phyloP scores from a whole-genome alignment of 306 rosid genomes.

The Psophocarpus tetragonolobus region DNA sequence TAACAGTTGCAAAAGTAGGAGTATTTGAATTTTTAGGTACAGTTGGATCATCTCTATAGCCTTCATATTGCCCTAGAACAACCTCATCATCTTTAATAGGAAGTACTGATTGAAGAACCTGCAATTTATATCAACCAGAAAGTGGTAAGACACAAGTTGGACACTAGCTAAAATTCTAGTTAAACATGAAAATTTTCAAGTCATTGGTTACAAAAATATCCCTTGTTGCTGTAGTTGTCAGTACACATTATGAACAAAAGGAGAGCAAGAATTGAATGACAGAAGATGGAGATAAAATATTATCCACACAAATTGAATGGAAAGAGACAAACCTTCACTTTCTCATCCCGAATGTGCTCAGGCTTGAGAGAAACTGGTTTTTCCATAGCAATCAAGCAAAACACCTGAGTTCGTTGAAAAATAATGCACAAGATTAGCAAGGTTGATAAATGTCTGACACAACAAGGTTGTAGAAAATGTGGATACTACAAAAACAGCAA shows the following conservation, averaged over 20 bases:
- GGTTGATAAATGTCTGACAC: conserved; percentile 1
- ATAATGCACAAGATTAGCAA: conserved; percentile 20
- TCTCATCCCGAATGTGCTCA: conserved; percentile 94
- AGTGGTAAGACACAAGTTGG: conserved; percentile 2
- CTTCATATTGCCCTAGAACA: conserved; percentile 95
- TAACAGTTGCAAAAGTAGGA: conserved; percentile 87
- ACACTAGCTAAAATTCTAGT: conserved; percentile 15
- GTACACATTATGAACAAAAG: background rate
- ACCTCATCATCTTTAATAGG: conserved; percentile 84
- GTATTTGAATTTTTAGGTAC: conserved; percentile 94
- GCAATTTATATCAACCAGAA: conserved; percentile 38
- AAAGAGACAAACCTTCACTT: conserved; percentile 82
- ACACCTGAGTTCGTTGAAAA: conserved; percentile 60
- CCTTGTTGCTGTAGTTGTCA: background rate
- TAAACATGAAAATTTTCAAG: conserved; percentile 11
- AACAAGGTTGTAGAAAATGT: conserved; percentile 9
- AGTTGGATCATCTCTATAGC: conserved; percentile 92
- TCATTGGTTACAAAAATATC: background rate
- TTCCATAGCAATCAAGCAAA: conserved; percentile 97
- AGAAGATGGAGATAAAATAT: background rate
- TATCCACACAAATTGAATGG: conserved; percentile 8
- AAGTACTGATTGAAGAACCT: conserved; percentile 93
- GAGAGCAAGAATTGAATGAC: conserved; percentile 21
- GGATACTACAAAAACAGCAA: background rate
- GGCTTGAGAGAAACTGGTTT: conserved; percentile 92